phyloP scores from a whole-genome alignment of 768 basidiomycete species.

The Lactarius vividus region DNA sequence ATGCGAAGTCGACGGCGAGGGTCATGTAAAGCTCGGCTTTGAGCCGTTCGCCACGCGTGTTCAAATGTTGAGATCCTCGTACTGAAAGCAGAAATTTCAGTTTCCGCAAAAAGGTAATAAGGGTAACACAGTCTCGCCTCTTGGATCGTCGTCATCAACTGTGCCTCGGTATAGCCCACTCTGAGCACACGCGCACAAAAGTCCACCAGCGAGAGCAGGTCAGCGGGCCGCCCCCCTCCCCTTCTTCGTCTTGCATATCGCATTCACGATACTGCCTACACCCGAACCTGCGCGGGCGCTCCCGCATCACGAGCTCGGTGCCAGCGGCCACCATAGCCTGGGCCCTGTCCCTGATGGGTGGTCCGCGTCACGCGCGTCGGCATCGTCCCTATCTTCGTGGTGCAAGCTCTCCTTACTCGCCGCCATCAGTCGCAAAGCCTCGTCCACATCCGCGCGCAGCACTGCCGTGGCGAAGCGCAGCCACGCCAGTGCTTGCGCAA shows the following conservation, averaged over 20 bases:
- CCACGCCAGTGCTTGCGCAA: conserved; percentile 92
- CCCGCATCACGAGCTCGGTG: conserved; percentile 43
- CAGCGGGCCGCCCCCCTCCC: conserved; percentile 41
- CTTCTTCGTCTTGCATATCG: conserved; percentile 57
- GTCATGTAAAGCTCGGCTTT: conserved; percentile 61
- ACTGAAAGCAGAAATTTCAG: conserved; percentile 46
- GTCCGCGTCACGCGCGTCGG: conserved; percentile 56
- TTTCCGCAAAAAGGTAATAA: conserved; percentile 12
- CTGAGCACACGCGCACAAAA: conserved; percentile 81
- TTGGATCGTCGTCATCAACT: conserved; percentile 80
- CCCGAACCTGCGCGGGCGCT: conserved; percentile 51
- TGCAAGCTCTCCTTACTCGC: conserved; percentile 89
- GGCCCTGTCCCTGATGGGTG: conserved; percentile 86
- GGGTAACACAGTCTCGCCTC: conserved; percentile 50
- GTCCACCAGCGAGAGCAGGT: conserved; percentile 80
- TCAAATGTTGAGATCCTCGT: conserved; percentile 82
- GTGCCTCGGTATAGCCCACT: conserved; percentile 87
- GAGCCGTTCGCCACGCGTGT: conserved; percentile 79
- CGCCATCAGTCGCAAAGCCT: conserved; percentile 95
- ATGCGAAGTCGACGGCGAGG: neutral
- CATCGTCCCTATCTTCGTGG: conserved; percentile 71
- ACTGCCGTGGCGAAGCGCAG: conserved; percentile 82
- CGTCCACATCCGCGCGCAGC: conserved; percentile 86
- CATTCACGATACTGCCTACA: conserved; percentile 64
- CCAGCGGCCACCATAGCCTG: conserved; percentile 35